Percentiles rank a stretch among this genome's conserved stretches.
These are phyloP conservation scores for Penicillium sp. DNA, from an alignment of 2,329 filamentous ascomycete species.

Conservation along the genomic window DNA sequence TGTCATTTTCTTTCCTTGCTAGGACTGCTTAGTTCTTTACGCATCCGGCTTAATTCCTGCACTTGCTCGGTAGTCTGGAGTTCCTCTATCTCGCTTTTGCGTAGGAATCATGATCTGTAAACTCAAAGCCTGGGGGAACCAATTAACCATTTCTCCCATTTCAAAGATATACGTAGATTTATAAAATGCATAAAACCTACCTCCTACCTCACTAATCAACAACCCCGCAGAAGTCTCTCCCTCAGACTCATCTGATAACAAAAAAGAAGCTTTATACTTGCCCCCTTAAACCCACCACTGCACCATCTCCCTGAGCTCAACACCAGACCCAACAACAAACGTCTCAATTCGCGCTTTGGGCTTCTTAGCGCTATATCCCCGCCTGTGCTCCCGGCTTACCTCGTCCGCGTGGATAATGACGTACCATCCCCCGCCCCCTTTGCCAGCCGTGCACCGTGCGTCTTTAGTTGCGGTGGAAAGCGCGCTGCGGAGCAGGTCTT, in stretches of 20 bases:
- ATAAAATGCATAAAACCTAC: constrained; percentile 20
- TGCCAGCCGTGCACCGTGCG: constrained; percentile 66
- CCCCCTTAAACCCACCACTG: constrained; percentile 70
- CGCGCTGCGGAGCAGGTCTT: constrained; percentile 41
- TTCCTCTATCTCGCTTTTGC: constrained; percentile 47
- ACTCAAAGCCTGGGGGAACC: constrained; percentile 64
- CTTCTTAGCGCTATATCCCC: no score
- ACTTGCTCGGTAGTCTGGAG: constrained; percentile 54
- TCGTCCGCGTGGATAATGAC: constrained; percentile 57
- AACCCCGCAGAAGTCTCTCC: neutral
- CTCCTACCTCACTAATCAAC: constrained; percentile 62
- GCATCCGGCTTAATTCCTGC: neutral
- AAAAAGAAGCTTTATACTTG: constrained; percentile 58
- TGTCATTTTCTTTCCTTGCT: neutral
- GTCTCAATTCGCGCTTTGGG: constrained; percentile 53
- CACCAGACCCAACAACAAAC: constrained; percentile 61
- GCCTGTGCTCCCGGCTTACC: neutral
- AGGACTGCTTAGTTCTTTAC: neutral
- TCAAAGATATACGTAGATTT: neutral
- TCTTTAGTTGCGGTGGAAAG: constrained; percentile 42
- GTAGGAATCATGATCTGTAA: constrained; percentile 64
- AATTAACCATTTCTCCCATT: constrained; percentile 4
- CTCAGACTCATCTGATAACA: constrained; percentile 48
- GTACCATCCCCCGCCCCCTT: constrained; percentile 61
- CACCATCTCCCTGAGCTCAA: constrained; percentile 58